These are phyloP conservation scores for Thamnidium elegans DNA, from an alignment of 192 early-diverging fungal species.

Conservation along the genomic window DNA sequence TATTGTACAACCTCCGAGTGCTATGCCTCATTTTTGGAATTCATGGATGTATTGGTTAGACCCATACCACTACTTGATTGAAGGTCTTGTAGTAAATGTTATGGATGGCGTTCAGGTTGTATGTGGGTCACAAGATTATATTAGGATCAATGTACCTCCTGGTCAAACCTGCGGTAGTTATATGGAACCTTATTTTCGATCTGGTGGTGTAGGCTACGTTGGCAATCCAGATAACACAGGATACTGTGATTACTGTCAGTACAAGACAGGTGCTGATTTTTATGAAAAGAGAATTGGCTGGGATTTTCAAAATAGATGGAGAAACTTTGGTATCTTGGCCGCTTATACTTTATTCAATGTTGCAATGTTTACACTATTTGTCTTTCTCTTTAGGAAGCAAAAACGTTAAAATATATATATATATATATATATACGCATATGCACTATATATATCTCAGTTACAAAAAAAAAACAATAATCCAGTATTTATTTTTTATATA, in stretches of 20 bases:
- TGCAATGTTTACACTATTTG: constrained; percentile 24
- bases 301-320: constrained; percentile 54
- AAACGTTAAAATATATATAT: constrained; percentile 28
- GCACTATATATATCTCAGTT: no score
- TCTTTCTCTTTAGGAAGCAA: constrained; percentile 40
- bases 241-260: constrained; percentile 51
- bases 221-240: constrained; percentile 46
- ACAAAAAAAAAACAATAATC: no score
- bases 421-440: no score
- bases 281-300: constrained; percentile 39
- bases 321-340: constrained; percentile 58
- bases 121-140: constrained; percentile 44
- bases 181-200: constrained; percentile 37
- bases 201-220: constrained; percentile 57
- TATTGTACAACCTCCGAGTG: constrained; percentile 55
- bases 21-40: constrained; percentile 64
- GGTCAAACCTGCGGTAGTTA: constrained; percentile 49
- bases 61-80: constrained; percentile 59
- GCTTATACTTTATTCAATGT: constrained; percentile 53
- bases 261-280: constrained; percentile 35
- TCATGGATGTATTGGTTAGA: constrained; percentile 60
- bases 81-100: constrained; percentile 57
- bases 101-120: constrained; percentile 46
- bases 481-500: no score
- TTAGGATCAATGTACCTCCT: constrained; percentile 42